Percentiles rank a stretch among this genome's conserved stretches.
Conservation (phyloP, 2,329 filamentous ascomycete genomes). For the Cladosporium sp. region DNA sequence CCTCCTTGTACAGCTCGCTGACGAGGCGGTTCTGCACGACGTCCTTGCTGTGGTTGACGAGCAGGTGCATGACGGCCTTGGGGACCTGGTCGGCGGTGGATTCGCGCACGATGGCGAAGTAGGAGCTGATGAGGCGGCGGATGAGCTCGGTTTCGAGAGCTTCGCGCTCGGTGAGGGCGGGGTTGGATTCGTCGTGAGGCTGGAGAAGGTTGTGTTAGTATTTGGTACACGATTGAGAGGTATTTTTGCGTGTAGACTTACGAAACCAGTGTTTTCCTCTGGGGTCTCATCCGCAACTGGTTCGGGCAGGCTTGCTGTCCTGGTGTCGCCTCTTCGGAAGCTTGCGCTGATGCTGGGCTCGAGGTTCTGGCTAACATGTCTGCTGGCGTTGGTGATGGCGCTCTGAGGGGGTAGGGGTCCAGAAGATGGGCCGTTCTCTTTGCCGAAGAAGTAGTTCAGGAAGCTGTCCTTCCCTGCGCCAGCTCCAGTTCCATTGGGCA, state of each 20-base stretch:
- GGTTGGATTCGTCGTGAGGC: slow-evolving; percentile 32
- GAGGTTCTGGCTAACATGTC: slow-evolving; percentile 72
- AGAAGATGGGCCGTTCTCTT: slow-evolving; percentile 62
- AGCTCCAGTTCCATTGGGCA: slow-evolving; percentile 27
- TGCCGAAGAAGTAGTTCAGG: slow-evolving; percentile 97
- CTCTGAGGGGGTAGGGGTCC: slow-evolving; percentile 31
- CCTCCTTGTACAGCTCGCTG: slow-evolving; percentile 89
- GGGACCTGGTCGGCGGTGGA: slow-evolving; percentile 98
- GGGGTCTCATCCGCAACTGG: slow-evolving; percentile 53
- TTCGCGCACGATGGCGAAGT: slow-evolving; percentile 98
- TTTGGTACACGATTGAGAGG: background rate
- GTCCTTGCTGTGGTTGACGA: slow-evolving; percentile 98
- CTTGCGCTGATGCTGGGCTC: slow-evolving; percentile 82
- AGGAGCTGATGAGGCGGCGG: slow-evolving; percentile 90
- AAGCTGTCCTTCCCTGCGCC: slow-evolving; percentile 82
- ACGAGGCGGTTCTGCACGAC: slow-evolving; percentile 96
- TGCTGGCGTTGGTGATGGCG: slow-evolving; percentile 40
- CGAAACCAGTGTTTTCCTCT: slow-evolving; percentile 24
- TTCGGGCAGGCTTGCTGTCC: slow-evolving; percentile 29
- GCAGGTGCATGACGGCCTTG: slow-evolving; percentile 96
- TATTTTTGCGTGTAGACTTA: slow-evolving; percentile 15
- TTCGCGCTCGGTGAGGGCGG: slow-evolving; percentile 89
- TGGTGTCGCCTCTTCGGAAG: slow-evolving; percentile 65
- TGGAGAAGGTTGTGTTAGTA: slow-evolving; percentile 11
- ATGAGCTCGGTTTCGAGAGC: slow-evolving; percentile 97